Evolutionary conservation across 495 filamentous ascomycete genomes (phyloP).

Genomic region (Penicillium longicatenatum): DNA sequence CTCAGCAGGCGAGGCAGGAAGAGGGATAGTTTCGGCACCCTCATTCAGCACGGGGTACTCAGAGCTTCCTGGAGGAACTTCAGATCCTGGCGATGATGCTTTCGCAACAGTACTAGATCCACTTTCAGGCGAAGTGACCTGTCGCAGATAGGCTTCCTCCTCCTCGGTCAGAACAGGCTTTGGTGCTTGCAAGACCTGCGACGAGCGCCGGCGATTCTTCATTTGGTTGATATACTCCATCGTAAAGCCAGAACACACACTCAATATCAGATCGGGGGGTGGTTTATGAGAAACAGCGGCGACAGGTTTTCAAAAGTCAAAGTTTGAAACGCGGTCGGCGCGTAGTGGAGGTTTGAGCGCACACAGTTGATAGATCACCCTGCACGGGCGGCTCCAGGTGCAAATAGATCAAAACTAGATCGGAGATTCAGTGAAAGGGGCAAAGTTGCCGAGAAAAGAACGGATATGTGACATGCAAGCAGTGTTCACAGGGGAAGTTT

Average conservation of each 20-base stretch:
- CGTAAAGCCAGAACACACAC: background rate
- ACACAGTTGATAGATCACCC: conserved; percentile 19
- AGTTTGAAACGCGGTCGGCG: conserved; percentile 13
- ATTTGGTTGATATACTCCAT: conserved; percentile 49
- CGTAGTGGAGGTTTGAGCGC: conserved; percentile 16
- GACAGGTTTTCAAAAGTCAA: background rate
- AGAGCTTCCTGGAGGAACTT: conserved; percentile 4
- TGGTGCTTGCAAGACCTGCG: conserved; percentile 33
- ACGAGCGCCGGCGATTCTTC: conserved; percentile 33
- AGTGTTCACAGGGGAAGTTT: background rate
- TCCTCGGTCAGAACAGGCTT: conserved; percentile 54
- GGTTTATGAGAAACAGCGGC: background rate
- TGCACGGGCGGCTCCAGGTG: conserved; percentile 2
- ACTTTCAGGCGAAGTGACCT: conserved; percentile 41
- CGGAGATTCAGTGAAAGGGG: background rate
- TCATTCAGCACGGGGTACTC: conserved; percentile 16
- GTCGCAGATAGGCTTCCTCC: conserved; percentile 58
- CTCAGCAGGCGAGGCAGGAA: conserved; percentile 43
- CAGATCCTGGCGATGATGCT: conserved; percentile 1
- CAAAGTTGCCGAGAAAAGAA: background rate
- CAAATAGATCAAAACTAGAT: conserved; percentile 5
- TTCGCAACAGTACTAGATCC: conserved; percentile 4
- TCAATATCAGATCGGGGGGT: background rate
- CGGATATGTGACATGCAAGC: background rate
- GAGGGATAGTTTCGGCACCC: conserved; percentile 36